Evolutionary conservation across 2,329 filamentous ascomycete species (phyloP).

Genomic region (Onygenales sp.): DNA sequence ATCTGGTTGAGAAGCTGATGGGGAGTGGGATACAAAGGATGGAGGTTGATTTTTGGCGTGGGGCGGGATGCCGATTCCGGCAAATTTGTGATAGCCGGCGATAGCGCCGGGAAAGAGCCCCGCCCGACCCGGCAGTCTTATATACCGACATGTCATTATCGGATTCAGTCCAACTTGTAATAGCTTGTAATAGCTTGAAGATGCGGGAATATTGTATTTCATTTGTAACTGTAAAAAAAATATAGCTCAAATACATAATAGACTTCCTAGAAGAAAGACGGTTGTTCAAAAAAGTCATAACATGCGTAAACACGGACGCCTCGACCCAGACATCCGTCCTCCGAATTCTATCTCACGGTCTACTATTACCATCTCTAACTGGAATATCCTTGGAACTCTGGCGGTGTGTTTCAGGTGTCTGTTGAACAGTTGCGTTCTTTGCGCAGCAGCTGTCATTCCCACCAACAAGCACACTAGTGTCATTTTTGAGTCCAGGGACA

Average conservation of each 20-base stretch:
- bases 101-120: not conserved
- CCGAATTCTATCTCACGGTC: not conserved
- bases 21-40: not conserved
- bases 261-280: no score
- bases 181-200: not conserved
- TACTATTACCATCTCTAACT: not conserved
- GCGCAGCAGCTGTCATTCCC: conserved; percentile 1
- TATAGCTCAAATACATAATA: no score
- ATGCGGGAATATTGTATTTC: not conserved
- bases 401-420: conserved; percentile 2
- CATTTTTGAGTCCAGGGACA: conserved; percentile 28
- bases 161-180: not conserved
- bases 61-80: not conserved
- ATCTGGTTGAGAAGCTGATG: not conserved
- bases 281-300: no score
- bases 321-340: no score
- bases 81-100: not conserved
- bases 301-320: no score
- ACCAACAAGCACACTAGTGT: conserved; percentile 15
- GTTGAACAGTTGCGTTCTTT: not conserved
- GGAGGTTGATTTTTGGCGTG: not conserved
- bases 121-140: no score
- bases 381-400: conserved; percentile 2
- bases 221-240: no score
- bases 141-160: not conserved